These are phyloP conservation scores for Penicillium riverlandense DNA, from an alignment of 495 filamentous ascomycete species.

Conservation along the genomic window DNA sequence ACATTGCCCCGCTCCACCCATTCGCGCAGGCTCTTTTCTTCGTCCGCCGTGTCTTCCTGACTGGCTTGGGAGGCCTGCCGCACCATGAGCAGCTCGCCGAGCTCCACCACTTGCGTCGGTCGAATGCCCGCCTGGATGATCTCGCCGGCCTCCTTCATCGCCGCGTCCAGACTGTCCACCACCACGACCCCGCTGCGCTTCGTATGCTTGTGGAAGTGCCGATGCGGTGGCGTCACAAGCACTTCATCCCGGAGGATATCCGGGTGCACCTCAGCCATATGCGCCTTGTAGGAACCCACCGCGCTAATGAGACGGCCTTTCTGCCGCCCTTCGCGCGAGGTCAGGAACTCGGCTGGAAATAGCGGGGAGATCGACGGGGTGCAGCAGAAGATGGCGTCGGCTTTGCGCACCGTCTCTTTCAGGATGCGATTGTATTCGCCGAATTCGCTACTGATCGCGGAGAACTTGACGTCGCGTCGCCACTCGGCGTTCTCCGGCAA, in stretches of 20 bases:
- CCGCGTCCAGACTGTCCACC: conserved; percentile 75
- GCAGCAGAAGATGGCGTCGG: conserved; percentile 77
- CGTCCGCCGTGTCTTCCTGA: conserved; percentile 27
- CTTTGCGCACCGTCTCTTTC: conserved; percentile 56
- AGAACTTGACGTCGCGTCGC: conserved; percentile 59
- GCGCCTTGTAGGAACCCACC: conserved; percentile 74
- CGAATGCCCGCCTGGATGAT: conserved; percentile 69
- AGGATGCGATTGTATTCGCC: conserved; percentile 62
- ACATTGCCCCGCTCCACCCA: conserved; percentile 82
- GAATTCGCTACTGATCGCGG: conserved; percentile 62
- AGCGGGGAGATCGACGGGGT: conserved; percentile 55
- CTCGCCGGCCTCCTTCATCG: conserved; percentile 82
- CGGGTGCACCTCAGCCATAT: conserved; percentile 81
- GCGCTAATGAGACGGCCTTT: conserved; percentile 74
- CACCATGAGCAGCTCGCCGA: conserved; percentile 78
- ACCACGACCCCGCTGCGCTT: conserved; percentile 67
- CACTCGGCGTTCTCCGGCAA: conserved; percentile 37
- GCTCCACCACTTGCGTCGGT: conserved; percentile 71
- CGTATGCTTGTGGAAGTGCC: conserved; percentile 67
- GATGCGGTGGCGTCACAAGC: conserved; percentile 35
- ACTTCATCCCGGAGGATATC: conserved; percentile 68
- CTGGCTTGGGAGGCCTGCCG: conserved; percentile 37
- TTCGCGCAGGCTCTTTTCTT: conserved; percentile 51
- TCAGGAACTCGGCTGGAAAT: conserved; percentile 59
- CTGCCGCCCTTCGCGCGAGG: conserved; percentile 57